Conservation (phyloP, 2,329 filamentous ascomycete species). For the Endocalyx cinctus region DNA sequence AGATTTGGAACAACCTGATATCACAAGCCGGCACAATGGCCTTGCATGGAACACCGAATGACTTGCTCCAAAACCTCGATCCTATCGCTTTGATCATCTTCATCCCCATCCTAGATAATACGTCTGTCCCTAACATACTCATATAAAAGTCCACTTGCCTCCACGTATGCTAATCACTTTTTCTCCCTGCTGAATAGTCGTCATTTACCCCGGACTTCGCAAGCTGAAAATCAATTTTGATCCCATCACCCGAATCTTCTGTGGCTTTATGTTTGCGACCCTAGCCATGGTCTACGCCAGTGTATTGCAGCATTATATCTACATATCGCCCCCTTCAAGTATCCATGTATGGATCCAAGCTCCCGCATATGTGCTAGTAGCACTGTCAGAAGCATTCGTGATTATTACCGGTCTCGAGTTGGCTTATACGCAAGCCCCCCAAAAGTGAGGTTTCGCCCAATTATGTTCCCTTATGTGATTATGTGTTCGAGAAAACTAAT, state of each 20-base stretch:
- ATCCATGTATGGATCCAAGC: conserved; percentile 52
- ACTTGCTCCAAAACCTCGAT: conserved; percentile 65
- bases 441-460: too few species aligned
- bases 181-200: too few species aligned
- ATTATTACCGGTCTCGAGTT: conserved; percentile 69
- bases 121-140: too few species aligned
- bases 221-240: conserved; percentile 54
- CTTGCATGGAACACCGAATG: conserved; percentile 64
- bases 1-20: conserved; percentile 64
- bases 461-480: too few species aligned
- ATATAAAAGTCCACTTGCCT: too few species aligned
- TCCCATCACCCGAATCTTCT: conserved; percentile 61
- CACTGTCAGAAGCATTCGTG: conserved; percentile 57
- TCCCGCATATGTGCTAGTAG: conserved; percentile 54
- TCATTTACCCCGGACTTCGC: conserved; percentile 59
- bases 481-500: too few species aligned
- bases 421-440: conserved; percentile 68
- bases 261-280: conserved; percentile 54
- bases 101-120: conserved; percentile 60
- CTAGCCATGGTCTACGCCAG: conserved; percentile 55
- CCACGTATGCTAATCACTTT: too few species aligned
- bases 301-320: conserved; percentile 58
- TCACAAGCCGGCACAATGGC: conserved; percentile 56
- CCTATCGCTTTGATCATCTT: conserved; percentile 63
- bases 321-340: conserved; percentile 40